Evolutionary conservation across 140 eudicot genomes (phyloP), one percentile per base, ranked within the genome.

Genomic region (Bidens hawaiensis): DNA sequence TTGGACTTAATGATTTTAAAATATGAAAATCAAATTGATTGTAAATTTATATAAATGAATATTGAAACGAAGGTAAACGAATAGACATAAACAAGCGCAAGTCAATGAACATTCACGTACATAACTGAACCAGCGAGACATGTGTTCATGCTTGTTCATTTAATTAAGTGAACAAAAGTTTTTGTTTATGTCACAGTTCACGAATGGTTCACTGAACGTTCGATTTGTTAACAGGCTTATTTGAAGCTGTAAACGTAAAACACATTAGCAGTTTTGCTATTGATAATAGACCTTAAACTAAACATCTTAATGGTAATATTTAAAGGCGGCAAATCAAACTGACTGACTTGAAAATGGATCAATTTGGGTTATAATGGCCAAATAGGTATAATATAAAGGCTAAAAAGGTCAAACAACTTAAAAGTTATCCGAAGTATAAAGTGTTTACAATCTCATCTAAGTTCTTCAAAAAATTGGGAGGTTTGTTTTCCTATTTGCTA

Each of bases 241-340:
- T n/a, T 13, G 10, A 21, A 40, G 24, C 4, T 17, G 30, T 33
- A 31, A 31, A 31, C 14, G 6, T 33, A 28, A 31, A 11, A 57
- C 6, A 9, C 4, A 22, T 18, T 45, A 22, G 28, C 17, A 18
- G 40, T 1, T 26, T 27, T 26, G 22, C 38, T 53, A 13, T 25
- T 53, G 60, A 6, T 27, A 14, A 53, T 53, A 26, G 38, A 53
- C 21, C 31, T 38, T 22, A 38, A 36, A 14, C 59, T 15, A 27
- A 27, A 64, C 47, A 27, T 27, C 60, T 64, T 49, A n/a, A 64
- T 21, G 49, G 60, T 46, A 12, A 4, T 9, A 60, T 21, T 21
- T 22, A 22, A 21, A 59, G 18, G 28, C 12, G 49, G 14, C 64
- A 18, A 18, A 8, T 17, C 36, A 11, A 58, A 58, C 47, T 22